phyloP scores from a whole-genome alignment of 805 yeast genomes.

The Komagataella pastoris region DNA sequence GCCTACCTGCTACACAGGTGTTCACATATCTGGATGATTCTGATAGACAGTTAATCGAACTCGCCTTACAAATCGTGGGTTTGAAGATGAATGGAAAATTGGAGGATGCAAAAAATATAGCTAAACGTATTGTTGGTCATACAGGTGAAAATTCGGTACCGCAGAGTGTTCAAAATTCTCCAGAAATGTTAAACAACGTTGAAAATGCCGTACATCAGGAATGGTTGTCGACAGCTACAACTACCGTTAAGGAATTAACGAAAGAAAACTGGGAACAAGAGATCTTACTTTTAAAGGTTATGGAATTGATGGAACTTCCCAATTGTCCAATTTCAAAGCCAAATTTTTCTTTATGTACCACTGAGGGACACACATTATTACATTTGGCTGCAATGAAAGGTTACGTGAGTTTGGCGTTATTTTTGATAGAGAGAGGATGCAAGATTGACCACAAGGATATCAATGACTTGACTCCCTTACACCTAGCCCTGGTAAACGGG shows the following conservation, averaged over 20 bases:
- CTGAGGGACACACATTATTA: slow-evolving; percentile 65
- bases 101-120: slow-evolving; percentile 91
- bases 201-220: slow-evolving; percentile 16
- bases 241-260: slow-evolving; percentile 33
- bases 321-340: slow-evolving; percentile 48
- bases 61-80: slow-evolving; percentile 94
- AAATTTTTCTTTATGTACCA: slow-evolving; percentile 71
- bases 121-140: slow-evolving; percentile 76
- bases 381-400: slow-evolving; percentile 79
- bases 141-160: slow-evolving; percentile 20
- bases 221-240: slow-evolving; percentile 42
- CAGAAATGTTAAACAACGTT: neutral
- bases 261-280: slow-evolving; percentile 32
- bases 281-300: slow-evolving; percentile 33
- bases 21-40: slow-evolving; percentile 94
- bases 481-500: slow-evolving; percentile 72
- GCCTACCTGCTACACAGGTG: slow-evolving; percentile 24
- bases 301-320: slow-evolving; percentile 48
- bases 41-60: slow-evolving; percentile 85
- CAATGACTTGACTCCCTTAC: slow-evolving; percentile 79
- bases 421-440: slow-evolving; percentile 50
- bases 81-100: slow-evolving; percentile 91
- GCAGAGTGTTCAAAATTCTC: neutral
- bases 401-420: slow-evolving; percentile 44
- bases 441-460: slow-evolving; percentile 62